A percentile compares a stretch with the other conserved stretches of the same genome.
Conservation (phyloP, 2,329 filamentous ascomycete genomes). For the Fusarium pseudocircinatum region DNA sequence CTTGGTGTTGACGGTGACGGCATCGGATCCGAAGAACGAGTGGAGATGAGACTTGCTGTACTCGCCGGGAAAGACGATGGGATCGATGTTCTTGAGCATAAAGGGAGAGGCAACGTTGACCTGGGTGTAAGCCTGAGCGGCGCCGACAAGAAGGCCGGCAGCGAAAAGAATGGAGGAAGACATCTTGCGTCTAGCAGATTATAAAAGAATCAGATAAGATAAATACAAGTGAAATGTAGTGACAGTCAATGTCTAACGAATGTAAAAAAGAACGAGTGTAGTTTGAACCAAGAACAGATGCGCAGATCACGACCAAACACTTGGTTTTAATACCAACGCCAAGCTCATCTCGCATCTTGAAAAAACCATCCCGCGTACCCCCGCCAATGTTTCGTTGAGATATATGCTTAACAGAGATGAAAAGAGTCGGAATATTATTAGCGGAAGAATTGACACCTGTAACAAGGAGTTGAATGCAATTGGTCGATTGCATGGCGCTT, state of each 20-base stretch:
- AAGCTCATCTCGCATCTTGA: background rate
- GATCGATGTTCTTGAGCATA: constrained; percentile 49
- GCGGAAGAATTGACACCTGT: constrained; percentile 15
- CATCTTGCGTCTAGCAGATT: constrained; percentile 26
- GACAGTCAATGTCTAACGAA: constrained; percentile 35
- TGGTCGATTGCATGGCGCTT: background rate
- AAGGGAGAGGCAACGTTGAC: constrained; percentile 37
- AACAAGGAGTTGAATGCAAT: background rate
- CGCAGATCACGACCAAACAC: background rate
- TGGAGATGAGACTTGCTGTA: constrained; percentile 48
- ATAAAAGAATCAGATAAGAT: background rate
- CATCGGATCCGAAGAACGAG: constrained; percentile 50
- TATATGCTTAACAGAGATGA: background rate
- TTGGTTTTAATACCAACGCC: constrained; percentile 19
- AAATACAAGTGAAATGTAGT: constrained; percentile 12
- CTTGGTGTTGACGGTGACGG: constrained; percentile 43
- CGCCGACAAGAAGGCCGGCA: constrained; percentile 23
- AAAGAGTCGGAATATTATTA: background rate
- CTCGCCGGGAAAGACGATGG: constrained; percentile 46
- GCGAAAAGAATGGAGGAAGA: constrained; percentile 31
- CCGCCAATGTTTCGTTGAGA: constrained; percentile 1
- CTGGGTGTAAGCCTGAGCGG: constrained; percentile 34
- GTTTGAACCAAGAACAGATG: background rate
- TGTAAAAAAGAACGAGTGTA: constrained; percentile 11
- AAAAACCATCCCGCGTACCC: background rate